A percentile compares a stretch with the other conserved stretches of the same genome.
Conservation (phyloP, 208 protist genomes). For the Crithidia thermophila region DNA sequence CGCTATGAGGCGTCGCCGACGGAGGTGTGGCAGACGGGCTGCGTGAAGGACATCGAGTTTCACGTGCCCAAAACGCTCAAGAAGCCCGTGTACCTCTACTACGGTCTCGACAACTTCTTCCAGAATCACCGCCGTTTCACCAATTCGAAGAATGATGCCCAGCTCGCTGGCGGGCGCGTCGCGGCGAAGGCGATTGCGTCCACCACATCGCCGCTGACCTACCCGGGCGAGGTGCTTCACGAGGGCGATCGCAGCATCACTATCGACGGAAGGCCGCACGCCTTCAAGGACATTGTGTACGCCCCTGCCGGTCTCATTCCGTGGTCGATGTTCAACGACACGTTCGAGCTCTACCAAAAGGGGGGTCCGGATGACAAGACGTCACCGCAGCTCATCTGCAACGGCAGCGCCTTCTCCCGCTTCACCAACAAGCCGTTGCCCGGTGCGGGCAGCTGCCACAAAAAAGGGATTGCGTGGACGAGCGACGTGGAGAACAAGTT, state of each 20-base stretch:
- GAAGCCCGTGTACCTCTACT: conserved; percentile 97
- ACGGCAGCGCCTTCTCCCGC: conserved; percentile 78
- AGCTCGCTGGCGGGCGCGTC: conserved; percentile 65
- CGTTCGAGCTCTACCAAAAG: conserved; percentile 69
- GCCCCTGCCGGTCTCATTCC: conserved; percentile 97
- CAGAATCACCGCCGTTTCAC: conserved; percentile 98
- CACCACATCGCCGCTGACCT: conserved; percentile 53
- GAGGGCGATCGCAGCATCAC: conserved; percentile 20
- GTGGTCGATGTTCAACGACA: conserved; percentile 98
- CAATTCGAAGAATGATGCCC: conserved; percentile 69
- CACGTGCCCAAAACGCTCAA: conserved; percentile 62
- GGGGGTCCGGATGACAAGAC: neutral
- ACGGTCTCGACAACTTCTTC: conserved; percentile 97
- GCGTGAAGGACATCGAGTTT: conserved; percentile 64
- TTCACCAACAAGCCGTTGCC: conserved; percentile 59
- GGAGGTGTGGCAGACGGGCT: conserved; percentile 50
- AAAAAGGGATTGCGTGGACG: conserved; percentile 95
- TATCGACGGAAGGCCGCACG: conserved; percentile 1
- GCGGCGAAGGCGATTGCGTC: conserved; percentile 26
- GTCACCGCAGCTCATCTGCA: conserved; percentile 53
- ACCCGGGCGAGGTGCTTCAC: conserved; percentile 57
- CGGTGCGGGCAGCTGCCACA: conserved; percentile 57
- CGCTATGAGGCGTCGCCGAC: conserved; percentile 23
- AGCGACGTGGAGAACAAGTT: conserved; percentile 92
- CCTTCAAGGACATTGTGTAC: conserved; percentile 86